These are phyloP conservation scores for Ichthyophonus hoferi DNA, from an alignment of 208 protist species.

Conservation along the genomic window DNA sequence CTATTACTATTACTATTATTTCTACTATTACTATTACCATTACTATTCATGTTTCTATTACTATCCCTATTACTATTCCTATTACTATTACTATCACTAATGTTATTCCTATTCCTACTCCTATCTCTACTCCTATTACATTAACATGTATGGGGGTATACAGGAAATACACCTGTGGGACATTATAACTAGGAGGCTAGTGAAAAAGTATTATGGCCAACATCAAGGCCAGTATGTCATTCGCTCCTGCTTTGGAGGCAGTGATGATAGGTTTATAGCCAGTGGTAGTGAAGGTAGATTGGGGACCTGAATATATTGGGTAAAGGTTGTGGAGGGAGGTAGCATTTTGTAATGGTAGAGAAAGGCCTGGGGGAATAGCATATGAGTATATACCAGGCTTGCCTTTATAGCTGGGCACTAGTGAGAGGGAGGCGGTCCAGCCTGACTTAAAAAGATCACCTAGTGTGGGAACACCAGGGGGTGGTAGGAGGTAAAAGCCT, in stretches of 20 bases:
- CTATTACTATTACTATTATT: no score
- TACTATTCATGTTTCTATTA: no score
- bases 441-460: neutral
- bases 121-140: no score
- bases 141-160: no score
- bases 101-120: no score
- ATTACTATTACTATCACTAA: no score
- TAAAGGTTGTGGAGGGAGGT: neutral
- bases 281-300: constrained; percentile 56
- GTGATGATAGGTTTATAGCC: constrained; percentile 53
- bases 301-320: neutral
- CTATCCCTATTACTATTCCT: no score
- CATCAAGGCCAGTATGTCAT: constrained; percentile 64
- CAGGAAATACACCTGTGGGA: constrained; percentile 65
- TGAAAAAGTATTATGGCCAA: constrained; percentile 59
- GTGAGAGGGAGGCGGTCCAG: neutral
- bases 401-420: neutral
- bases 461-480: neutral
- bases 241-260: constrained; percentile 63
- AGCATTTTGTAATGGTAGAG: no score
- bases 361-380: no score
- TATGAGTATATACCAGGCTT: no score
- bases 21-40: no score
- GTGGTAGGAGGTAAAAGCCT: neutral
- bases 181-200: constrained; percentile 32